Evolutionary conservation across 257 asterid species (phyloP), one percentile per base, ranked within the genome.

Genomic region (Plectranthus barbatus): DNA sequence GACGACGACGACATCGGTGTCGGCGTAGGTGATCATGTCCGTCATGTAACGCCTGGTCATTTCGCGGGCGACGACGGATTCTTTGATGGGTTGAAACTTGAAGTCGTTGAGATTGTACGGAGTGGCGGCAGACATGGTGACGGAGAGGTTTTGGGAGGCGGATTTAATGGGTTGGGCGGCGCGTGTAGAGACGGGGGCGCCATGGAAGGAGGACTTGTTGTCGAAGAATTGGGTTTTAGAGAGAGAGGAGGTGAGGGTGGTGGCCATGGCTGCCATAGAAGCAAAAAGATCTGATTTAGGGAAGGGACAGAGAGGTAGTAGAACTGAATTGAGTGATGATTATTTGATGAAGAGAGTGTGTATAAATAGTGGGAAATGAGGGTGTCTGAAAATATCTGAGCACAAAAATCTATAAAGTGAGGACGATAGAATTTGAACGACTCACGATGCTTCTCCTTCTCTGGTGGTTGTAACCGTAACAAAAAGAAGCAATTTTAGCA

Each of bases 21-120:
- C 95, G 44, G 96, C 95, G 68, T 84, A 75, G 46, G 95, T 86
- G 71, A 89, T 84, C 96, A 89, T 86, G 61, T 86, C 97, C 24
- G 40, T 90, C 95, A 90, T 90, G 81, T 86, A 90, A 5, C 97
- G 77, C 11, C 97, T 46, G 0, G 94, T 90, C 97, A 90, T 86
- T 41, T 90, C 97, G 7, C 95, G 80, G 11, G 97, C 50, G 41
- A 90, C 95, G 9, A 83, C 82, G 58, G 97, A 90, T 23, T 90
- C 97, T 36, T 83, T 75, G 11, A 90, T 90, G 3, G 97, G 95
- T 0, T 53, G 58, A 56, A 90, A 90, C 6, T 67, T 86, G 78
- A 86, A 82, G 71, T 67, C 54, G 17, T 79, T 80, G 10, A 86
- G 79, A n/a, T 86, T 56, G 76, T 82, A 89, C 0, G 83, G 72